These are phyloP conservation scores for Elasticomyces elasticus DNA, from an alignment of 495 filamentous ascomycete genomes.

Conservation along the genomic window DNA sequence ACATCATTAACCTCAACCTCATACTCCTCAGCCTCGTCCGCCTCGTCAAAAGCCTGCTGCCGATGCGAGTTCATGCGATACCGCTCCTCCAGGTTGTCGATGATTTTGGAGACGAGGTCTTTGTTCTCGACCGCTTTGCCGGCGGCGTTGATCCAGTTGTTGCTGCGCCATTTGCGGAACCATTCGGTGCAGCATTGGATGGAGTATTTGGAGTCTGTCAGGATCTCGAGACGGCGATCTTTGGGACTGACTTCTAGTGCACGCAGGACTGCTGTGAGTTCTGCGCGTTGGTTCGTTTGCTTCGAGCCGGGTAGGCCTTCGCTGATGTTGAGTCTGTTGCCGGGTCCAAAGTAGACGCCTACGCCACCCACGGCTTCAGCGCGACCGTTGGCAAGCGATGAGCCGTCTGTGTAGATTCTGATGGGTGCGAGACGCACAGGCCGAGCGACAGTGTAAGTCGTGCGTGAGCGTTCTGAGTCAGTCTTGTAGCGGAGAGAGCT, in stretches of 20 bases:
- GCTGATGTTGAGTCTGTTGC: constrained; percentile 69
- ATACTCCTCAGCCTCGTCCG: constrained; percentile 13
- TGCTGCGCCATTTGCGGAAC: constrained; percentile 67
- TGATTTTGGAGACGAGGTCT: constrained; percentile 67
- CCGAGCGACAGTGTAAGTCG: constrained; percentile 33
- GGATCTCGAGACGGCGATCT: constrained; percentile 55
- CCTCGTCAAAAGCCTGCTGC: constrained; percentile 36
- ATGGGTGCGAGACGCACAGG: constrained; percentile 39
- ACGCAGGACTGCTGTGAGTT: constrained; percentile 77
- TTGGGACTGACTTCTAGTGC: constrained; percentile 66
- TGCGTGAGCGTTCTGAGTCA: constrained; percentile 38
- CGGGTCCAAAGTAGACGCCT: constrained; percentile 77
- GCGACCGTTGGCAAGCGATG: constrained; percentile 65
- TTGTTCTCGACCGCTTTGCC: constrained; percentile 71
- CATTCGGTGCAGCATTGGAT: constrained; percentile 86
- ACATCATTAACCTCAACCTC: constrained; percentile 36
- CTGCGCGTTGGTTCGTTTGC: constrained; percentile 93
- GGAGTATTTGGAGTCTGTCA: constrained; percentile 75
- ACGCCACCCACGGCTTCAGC: constrained; percentile 65
- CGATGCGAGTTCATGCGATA: constrained; percentile 17
- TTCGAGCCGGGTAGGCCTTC: constrained; percentile 61
- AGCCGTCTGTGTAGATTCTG: constrained; percentile 84
- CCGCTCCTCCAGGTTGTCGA: constrained; percentile 62
- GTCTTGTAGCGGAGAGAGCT: constrained; percentile 49
- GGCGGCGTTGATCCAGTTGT: constrained; percentile 64